Percentiles rank a stretch among this genome's conserved stretches.
Evolutionary conservation across 129 eudicot genomes (phyloP).

Genomic region (Rutidosis leptorrhynchoides): DNA sequence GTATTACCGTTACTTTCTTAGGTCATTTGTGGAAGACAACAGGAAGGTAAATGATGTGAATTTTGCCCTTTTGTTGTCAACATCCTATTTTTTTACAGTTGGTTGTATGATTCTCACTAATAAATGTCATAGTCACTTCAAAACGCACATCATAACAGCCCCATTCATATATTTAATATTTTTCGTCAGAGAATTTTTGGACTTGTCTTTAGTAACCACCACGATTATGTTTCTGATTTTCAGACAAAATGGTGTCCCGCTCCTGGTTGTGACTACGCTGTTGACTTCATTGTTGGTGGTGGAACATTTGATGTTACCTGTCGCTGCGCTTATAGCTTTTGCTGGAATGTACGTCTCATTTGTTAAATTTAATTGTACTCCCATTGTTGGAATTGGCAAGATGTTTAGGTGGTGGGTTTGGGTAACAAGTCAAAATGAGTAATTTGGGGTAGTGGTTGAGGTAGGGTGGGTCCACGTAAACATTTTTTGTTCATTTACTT

Average conservation of each 20-base stretch:
- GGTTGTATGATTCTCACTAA: background rate
- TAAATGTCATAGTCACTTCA: background rate
- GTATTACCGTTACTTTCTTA: constrained; percentile 71
- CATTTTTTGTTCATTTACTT: background rate
- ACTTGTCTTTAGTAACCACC: constrained; percentile 12
- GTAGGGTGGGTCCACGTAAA: background rate
- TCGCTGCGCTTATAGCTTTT: constrained; percentile 65
- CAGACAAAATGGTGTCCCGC: constrained; percentile 96
- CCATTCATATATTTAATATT: background rate
- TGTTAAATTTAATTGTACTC: background rate
- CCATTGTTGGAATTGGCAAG: background rate
- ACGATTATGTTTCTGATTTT: background rate
- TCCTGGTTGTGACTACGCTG: constrained; percentile 87
- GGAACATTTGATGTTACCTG: constrained; percentile 79
- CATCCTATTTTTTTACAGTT: background rate
- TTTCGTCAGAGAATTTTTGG: background rate
- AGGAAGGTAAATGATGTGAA: constrained; percentile 53
- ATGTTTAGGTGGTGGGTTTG: background rate
- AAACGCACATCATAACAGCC: background rate
- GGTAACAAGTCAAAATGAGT: background rate
- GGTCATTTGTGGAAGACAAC: constrained; percentile 78
- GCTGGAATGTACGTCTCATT: constrained; percentile 67
- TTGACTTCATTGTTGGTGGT: constrained; percentile 73
- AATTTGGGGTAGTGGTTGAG: background rate
- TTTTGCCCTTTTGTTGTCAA: background rate